Evolutionary conservation across 345 rosid species (phyloP).

Genomic region (Isatis tinctoria): DNA sequence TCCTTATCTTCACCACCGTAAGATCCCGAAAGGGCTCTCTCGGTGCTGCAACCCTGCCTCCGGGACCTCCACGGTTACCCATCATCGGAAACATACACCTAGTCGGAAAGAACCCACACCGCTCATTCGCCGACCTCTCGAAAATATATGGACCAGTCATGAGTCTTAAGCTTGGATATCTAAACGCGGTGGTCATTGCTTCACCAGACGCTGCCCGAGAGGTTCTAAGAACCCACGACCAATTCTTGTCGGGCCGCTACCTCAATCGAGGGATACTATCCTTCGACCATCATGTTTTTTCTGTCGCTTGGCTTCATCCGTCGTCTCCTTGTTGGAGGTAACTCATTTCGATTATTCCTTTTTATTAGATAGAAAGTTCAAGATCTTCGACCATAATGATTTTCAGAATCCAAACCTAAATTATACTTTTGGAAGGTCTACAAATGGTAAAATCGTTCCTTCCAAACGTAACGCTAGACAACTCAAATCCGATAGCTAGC

Average conservation of each 20-base stretch:
- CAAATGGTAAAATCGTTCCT: not conserved
- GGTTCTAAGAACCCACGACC: constrained; percentile 34
- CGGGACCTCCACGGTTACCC: constrained; percentile 36
- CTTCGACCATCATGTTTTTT: constrained; percentile 17
- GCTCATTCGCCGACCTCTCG: constrained; percentile 33
- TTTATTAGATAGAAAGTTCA: not conserved
- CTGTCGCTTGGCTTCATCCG: constrained; percentile 30
- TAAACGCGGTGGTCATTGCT: constrained; percentile 25
- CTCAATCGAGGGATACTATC: constrained; percentile 8
- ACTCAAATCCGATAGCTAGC: not conserved
- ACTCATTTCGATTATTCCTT: not conserved
- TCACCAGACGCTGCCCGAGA: constrained; percentile 30
- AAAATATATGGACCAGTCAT: constrained; percentile 44
- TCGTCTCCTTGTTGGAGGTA: constrained; percentile 24
- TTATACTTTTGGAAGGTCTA: not conserved
- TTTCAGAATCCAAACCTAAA: not conserved
- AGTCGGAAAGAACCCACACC: constrained; percentile 38
- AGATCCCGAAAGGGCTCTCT: not conserved
- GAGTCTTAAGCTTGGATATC: constrained; percentile 31
- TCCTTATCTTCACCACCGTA: constrained; percentile 25
- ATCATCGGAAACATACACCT: constrained; percentile 42
- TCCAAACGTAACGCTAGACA: not conserved
- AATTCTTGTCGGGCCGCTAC: constrained; percentile 22
- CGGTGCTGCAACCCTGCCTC: not conserved
- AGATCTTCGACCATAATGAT: not conserved